phyloP scores from a whole-genome alignment of 306 rosid genomes.

The Vachellia collinsii region DNA sequence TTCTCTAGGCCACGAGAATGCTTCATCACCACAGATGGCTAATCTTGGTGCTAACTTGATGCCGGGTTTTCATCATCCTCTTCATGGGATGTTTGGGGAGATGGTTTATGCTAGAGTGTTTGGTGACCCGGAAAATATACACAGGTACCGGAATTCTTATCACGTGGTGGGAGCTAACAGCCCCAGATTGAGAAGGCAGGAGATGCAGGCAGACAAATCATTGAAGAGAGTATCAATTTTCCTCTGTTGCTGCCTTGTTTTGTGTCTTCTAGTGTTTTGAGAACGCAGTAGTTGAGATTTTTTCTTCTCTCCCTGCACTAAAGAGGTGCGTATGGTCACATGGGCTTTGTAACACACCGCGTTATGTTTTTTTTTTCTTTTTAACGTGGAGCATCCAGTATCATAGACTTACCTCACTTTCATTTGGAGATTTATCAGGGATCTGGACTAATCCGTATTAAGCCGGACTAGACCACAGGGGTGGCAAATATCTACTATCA shows the following conservation, averaged over 20 bases:
- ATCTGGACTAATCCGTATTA: too few species aligned
- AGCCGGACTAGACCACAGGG: too few species aligned
- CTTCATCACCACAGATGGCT: conserved; percentile 31
- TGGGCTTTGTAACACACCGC: too few species aligned
- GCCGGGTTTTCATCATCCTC: conserved; percentile 56
- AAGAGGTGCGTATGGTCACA: too few species aligned
- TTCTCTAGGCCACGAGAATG: conserved; percentile 39
- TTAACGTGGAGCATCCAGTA: too few species aligned
- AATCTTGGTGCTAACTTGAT: neutral
- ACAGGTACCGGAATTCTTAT: conserved; percentile 15
- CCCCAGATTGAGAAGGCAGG: conserved; percentile 77
- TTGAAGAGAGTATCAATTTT: conserved; percentile 79
- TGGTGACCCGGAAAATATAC: conserved; percentile 57
- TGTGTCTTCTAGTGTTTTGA: conserved; percentile 81
- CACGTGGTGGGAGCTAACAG: conserved; percentile 48
- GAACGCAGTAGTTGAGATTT: neutral
- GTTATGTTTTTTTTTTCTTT: too few species aligned
- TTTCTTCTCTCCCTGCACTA: conserved; percentile 29
- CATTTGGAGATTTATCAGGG: too few species aligned
- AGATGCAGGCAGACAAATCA: conserved; percentile 77
- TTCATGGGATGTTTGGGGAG: conserved; percentile 73
- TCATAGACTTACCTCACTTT: too few species aligned
- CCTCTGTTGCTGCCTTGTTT: conserved; percentile 73
- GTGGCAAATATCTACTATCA: too few species aligned
- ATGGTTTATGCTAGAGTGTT: conserved; percentile 72